Percentiles rank a stretch among this genome's conserved stretches.
Conservation (phyloP, 1,139 yeast species). For the Geotrichum histeridarum region DNA sequence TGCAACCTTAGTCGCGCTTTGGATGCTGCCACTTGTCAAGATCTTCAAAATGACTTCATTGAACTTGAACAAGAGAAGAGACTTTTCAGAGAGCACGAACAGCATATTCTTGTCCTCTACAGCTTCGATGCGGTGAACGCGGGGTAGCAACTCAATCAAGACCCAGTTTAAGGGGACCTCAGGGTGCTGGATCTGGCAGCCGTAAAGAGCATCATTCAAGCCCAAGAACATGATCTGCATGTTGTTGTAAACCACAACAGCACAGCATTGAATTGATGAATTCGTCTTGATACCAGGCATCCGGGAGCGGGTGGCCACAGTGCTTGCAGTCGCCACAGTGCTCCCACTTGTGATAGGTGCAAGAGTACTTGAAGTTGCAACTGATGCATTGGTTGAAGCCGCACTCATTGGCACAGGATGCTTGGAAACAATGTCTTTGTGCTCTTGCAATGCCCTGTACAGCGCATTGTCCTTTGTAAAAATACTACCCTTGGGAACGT, state of each 20-base stretch:
- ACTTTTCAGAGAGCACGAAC: constrained; percentile 11
- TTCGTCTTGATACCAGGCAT: constrained; percentile 2
- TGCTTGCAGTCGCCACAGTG: background rate
- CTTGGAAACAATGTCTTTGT: constrained; percentile 5
- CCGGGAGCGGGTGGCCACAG: background rate
- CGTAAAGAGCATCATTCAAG: constrained; percentile 10
- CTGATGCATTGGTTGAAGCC: background rate
- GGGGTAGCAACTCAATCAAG: constrained; percentile 1
- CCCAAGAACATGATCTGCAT: constrained; percentile 14
- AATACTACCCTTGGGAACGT: constrained; percentile 8
- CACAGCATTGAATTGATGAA: constrained; percentile 9
- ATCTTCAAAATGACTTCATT: constrained; percentile 13
- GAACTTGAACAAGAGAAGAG: constrained; percentile 9
- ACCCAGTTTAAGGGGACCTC: constrained; percentile 16
- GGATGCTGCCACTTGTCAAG: constrained; percentile 10
- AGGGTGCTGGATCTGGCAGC: constrained; percentile 8
- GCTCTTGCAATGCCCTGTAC: constrained; percentile 7
- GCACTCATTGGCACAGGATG: background rate
- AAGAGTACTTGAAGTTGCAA: background rate
- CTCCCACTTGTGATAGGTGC: background rate
- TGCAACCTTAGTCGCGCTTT: constrained; percentile 9
- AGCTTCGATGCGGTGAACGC: constrained; percentile 16
- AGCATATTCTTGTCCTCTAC: constrained; percentile 14
- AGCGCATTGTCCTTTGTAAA: constrained; percentile 9
- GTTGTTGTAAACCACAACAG: constrained; percentile 10